A percentile compares a stretch with the other conserved stretches of the same genome.
phyloP scores from a whole-genome alignment of 352 stramenopile species.

The Phytophthora melonis region DNA sequence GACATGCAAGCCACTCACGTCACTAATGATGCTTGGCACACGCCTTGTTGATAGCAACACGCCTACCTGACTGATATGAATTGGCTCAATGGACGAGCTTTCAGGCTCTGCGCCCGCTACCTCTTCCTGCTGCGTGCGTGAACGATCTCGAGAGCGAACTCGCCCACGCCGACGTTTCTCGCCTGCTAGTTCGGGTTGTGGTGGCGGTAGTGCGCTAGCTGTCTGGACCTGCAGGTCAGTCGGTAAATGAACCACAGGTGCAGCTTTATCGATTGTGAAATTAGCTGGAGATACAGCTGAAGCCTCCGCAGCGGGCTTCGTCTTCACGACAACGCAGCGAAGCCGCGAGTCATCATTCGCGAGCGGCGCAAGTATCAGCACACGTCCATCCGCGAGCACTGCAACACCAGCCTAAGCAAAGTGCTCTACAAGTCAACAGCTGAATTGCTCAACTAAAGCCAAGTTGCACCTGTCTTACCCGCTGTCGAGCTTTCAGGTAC shows the following conservation, averaged over 20 bases:
- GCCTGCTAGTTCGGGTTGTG: slow-evolving; percentile 1
- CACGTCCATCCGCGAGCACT: slow-evolving; percentile 45
- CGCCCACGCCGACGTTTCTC: slow-evolving; percentile 22
- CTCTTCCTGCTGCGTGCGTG: slow-evolving; percentile 25
- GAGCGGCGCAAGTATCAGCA: slow-evolving; percentile 69
- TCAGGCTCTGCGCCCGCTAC: background rate
- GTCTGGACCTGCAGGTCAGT: background rate
- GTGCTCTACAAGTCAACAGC: background rate
- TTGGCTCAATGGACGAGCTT: slow-evolving; percentile 3
- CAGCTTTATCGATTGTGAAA: slow-evolving; percentile 40
- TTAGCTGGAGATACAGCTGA: slow-evolving; percentile 26
- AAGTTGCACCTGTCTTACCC: slow-evolving; percentile 38
- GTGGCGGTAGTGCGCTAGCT: slow-evolving; percentile 6
- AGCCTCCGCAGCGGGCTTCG: slow-evolving; percentile 26
- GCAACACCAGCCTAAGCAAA: slow-evolving; percentile 62
- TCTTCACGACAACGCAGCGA: slow-evolving; percentile 65
- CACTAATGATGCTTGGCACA: slow-evolving; percentile 9
- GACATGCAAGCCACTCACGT: slow-evolving; percentile 4
- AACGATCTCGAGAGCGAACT: slow-evolving; percentile 17
- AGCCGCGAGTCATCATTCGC: slow-evolving; percentile 46
- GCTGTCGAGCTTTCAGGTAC: slow-evolving; percentile 63
- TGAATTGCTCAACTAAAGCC: background rate
- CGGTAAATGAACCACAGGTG: background rate
- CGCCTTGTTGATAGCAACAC: background rate
- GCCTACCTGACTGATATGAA: slow-evolving; percentile 27